Evolutionary conservation across 2,329 filamentous ascomycete genomes (phyloP).

Genomic region (Fusarium humuli): DNA sequence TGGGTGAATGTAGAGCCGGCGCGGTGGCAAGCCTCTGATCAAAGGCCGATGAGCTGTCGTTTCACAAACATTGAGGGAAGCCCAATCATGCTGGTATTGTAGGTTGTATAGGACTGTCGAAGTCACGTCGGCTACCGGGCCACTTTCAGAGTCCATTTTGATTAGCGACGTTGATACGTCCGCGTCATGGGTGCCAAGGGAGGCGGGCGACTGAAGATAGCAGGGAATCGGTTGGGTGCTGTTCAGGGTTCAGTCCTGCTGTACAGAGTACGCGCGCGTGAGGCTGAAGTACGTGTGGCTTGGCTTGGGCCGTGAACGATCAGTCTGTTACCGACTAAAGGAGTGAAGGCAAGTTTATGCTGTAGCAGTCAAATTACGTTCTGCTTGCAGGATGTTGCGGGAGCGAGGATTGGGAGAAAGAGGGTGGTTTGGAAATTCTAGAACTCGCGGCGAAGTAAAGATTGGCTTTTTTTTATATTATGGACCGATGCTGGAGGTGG

Average conservation of each 20-base stretch:
- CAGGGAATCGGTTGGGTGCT: neutral
- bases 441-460: slow-evolving; percentile 8
- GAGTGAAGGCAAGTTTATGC: neutral
- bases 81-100: slow-evolving; percentile 81
- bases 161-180: slow-evolving; percentile 3
- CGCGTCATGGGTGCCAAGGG: slow-evolving; percentile 13
- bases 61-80: slow-evolving; percentile 66
- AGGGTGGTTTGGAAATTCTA: slow-evolving; percentile 18
- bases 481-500: neutral
- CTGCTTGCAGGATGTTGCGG: neutral
- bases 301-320: neutral
- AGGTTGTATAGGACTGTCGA: slow-evolving; percentile 75
- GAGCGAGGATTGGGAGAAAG: neutral
- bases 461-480: slow-evolving; percentile 30
- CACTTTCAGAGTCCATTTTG: slow-evolving; percentile 29
- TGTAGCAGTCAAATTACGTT: neutral
- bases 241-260: slow-evolving; percentile 6
- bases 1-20: slow-evolving; percentile 80
- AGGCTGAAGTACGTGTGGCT: slow-evolving; percentile 1
- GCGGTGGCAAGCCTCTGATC: slow-evolving; percentile 78
- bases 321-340: neutral
- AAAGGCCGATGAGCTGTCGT: slow-evolving; percentile 65
- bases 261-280: slow-evolving; percentile 13
- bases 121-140: slow-evolving; percentile 46
- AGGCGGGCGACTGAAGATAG: neutral